A percentile compares a stretch with the other conserved stretches of the same genome.
Conservation (phyloP, 495 filamentous ascomycete genomes). For the Amniculicola lignicola region DNA sequence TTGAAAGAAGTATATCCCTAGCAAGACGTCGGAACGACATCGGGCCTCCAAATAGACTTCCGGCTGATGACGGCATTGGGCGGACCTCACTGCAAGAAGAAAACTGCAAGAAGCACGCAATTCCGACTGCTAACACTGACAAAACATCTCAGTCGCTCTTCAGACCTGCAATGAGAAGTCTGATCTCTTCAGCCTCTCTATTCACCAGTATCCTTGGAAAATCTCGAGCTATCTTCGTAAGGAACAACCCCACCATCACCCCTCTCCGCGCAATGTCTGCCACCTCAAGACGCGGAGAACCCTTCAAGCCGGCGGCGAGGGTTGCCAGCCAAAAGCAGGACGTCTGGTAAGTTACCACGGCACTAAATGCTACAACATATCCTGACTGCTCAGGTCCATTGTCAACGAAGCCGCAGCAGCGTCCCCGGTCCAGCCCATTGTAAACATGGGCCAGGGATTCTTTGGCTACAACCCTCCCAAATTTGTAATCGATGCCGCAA, state of each 20-base stretch:
- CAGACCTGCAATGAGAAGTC: conserved; percentile 11
- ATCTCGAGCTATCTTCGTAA: not conserved
- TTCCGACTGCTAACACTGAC: not conserved
- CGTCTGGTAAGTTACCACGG: conserved; percentile 68
- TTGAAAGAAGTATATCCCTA: too few species aligned
- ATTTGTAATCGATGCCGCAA: conserved; percentile 89
- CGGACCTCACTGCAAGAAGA: not conserved
- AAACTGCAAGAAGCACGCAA: conserved; percentile 20
- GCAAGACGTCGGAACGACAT: conserved; percentile 5
- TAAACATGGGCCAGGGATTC: conserved; percentile 97
- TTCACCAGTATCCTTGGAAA: not conserved
- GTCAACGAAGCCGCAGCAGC: conserved; percentile 87
- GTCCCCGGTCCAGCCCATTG: conserved; percentile 84
- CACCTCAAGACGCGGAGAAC: conserved; percentile 32
- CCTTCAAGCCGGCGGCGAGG: conserved; percentile 68
- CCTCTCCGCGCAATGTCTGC: conserved; percentile 30
- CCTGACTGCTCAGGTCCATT: conserved; percentile 63
- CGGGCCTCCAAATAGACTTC: not conserved
- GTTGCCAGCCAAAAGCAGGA: conserved; percentile 83
- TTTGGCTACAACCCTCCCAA: conserved; percentile 95
- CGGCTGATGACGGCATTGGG: conserved; percentile 29
- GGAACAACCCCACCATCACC: conserved; percentile 5
- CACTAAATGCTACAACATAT: not conserved
- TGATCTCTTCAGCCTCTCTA: conserved; percentile 2
- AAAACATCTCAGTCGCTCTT: not conserved